phyloP scores from a whole-genome alignment of 352 stramenopile species.

The Globisporangium perplexum region DNA sequence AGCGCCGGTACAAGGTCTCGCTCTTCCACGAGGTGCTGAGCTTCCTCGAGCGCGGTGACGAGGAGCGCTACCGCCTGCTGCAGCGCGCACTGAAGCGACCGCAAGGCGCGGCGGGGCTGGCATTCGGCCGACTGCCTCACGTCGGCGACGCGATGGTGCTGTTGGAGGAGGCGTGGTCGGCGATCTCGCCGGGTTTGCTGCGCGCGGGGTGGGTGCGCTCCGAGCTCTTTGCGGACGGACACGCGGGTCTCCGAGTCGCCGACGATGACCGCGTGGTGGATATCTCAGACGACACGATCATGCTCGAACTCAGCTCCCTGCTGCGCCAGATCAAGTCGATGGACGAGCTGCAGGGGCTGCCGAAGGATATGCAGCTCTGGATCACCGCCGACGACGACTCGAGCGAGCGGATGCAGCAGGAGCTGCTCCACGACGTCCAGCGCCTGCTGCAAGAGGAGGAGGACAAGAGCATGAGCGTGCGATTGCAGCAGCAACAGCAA shows the following conservation, averaged over 20 bases:
- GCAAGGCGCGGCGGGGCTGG: constrained; percentile 21
- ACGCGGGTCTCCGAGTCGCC: neutral
- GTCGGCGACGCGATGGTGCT: constrained; percentile 39
- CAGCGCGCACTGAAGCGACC: constrained; percentile 38
- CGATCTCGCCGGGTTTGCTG: constrained; percentile 18
- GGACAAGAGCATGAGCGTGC: constrained; percentile 4
- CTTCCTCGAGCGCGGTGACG: constrained; percentile 30
- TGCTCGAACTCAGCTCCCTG: constrained; percentile 34
- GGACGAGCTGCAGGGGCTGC: constrained; percentile 24
- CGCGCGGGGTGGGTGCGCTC: constrained; percentile 28
- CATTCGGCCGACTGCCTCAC: constrained; percentile 30
- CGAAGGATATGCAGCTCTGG: constrained; percentile 37
- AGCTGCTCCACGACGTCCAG: constrained; percentile 37
- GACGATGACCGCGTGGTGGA: constrained; percentile 3
- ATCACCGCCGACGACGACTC: constrained; percentile 34
- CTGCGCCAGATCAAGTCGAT: constrained; percentile 20
- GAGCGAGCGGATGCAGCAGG: constrained; percentile 47
- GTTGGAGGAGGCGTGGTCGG: constrained; percentile 32
- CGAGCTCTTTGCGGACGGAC: constrained; percentile 10
- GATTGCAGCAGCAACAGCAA: neutral
- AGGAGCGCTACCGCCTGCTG: constrained; percentile 33
- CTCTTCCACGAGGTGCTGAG: constrained; percentile 40
- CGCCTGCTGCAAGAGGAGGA: constrained; percentile 37
- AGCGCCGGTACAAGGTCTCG: constrained; percentile 42
- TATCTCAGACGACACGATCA: constrained; percentile 27